These are phyloP conservation scores for Blastocladiella emersonii DNA, from an alignment of 371 early-diverging fungal genomes.

Conservation along the genomic window DNA sequence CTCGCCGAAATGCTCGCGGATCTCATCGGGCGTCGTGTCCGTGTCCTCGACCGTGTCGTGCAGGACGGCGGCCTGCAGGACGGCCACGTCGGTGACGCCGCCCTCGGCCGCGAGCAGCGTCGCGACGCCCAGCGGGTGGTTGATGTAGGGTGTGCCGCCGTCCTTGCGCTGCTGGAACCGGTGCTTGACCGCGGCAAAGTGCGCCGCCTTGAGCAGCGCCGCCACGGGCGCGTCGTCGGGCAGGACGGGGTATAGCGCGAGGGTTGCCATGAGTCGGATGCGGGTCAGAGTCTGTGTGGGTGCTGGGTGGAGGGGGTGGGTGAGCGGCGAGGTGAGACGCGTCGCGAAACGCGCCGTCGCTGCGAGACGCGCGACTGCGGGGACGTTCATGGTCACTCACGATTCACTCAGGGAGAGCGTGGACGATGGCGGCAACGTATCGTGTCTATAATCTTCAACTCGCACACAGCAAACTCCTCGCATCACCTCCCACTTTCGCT, in stretches of 20 bases:
- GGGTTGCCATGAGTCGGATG: background rate
- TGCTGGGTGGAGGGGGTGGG: no score
- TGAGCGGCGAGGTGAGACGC: no score
- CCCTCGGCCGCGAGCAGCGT: conserved; percentile 20
- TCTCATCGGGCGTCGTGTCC: conserved; percentile 32
- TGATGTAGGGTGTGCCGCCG: conserved; percentile 28
- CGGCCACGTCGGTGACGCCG: conserved; percentile 21
- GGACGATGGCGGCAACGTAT: no score
- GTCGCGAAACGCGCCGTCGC: conserved; percentile 58
- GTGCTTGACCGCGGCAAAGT: conserved; percentile 36
- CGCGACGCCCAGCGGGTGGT: conserved; percentile 40
- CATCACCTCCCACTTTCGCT: no score
- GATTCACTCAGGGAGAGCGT: no score
- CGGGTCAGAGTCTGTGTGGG: no score
- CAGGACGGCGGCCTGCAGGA: conserved; percentile 31
- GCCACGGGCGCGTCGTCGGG: background rate
- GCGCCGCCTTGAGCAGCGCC: conserved; percentile 16
- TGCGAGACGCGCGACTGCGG: no score
- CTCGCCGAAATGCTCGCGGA: conserved; percentile 25
- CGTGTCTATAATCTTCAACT: no score
- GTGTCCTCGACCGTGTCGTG: conserved; percentile 50
- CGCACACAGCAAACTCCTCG: no score
- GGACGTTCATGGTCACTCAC: no score
- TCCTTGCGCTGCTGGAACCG: conserved; percentile 29
- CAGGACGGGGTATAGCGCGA: background rate